Base-by-base conservation (phyloP, 179 eudicot genomes). In the Pouteria campechiana region DNA sequence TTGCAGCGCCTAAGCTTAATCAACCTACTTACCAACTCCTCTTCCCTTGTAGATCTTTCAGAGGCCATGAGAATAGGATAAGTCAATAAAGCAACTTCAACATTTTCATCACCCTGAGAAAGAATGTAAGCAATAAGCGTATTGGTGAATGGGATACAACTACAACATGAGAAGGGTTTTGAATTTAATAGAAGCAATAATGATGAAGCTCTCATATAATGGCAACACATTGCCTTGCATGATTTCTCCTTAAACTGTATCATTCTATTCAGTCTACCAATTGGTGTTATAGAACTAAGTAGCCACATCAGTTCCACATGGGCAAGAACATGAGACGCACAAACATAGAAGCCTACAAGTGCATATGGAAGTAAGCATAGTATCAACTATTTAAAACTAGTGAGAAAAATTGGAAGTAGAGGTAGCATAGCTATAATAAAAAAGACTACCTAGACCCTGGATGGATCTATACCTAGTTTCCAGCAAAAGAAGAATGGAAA, bases 1-100 rank as follows among this genome's bases (percentile, higher is more conserved):
- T n/a, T n/a, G n/a, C n/a, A n/a, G n/a, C n/a, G n/a, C n/a, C n/a
- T n/a, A n/a, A n/a, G n/a, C n/a, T n/a, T n/a, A n/a, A n/a, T n/a
- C n/a, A n/a, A n/a, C n/a, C n/a, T n/a, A n/a, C n/a, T n/a, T n/a
- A n/a, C n/a, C n/a, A n/a, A n/a, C n/a, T n/a, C n/a, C n/a, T n/a
- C n/a, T n/a, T n/a, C n/a, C n/a, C n/a, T n/a, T n/a, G n/a, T n/a
- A n/a, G n/a, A n/a, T n/a, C n/a, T n/a, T n/a, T 82, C 96, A 37
- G 99, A 68, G 54, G 99, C 99, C 99, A 92, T 87, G 59, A 92
- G 71, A 56, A 87, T 92, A 44, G 96, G 96, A 69, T 92, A 92
- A 5, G 89, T 92, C 65, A 92, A 60, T 61, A 92, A 89, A 21
- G 69, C 88, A 54, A 83, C 96, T 46, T 85, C 93, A 32, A 78